phyloP scores from a whole-genome alignment of 257 asterid genomes.

The Dorcoceras hygrometricum region DNA sequence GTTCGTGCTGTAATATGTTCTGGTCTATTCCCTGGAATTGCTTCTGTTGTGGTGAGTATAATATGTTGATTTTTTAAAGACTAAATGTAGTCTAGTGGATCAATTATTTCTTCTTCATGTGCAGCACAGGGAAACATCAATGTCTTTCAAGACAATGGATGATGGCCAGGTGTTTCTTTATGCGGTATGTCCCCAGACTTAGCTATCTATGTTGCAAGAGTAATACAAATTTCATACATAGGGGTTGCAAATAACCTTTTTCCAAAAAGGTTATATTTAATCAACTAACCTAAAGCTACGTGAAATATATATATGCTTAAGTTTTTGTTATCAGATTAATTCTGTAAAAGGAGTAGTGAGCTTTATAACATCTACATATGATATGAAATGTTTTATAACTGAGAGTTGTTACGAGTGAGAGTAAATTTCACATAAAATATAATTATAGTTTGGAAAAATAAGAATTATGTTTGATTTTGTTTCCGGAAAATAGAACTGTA shows the following conservation, averaged over 20 bases:
- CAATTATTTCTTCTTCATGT: constrained; percentile 22
- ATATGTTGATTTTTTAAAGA: constrained; percentile 10
- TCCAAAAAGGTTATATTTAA: too few relatives aligned
- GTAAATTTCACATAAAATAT: too few relatives aligned
- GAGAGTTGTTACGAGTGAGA: too few relatives aligned
- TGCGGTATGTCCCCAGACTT: constrained; percentile 62
- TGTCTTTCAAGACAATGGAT: constrained; percentile 99
- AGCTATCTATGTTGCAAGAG: constrained; percentile 7
- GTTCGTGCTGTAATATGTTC: constrained; percentile 99
- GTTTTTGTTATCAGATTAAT: too few relatives aligned
- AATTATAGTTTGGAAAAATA: too few relatives aligned
- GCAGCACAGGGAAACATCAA: constrained; percentile 93
- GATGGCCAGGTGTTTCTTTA: constrained; percentile 93
- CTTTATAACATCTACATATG: too few relatives aligned
- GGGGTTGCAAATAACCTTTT: constrained; percentile 15
- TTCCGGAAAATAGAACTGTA: too few relatives aligned
- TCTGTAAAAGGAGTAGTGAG: too few relatives aligned
- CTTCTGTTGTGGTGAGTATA: constrained; percentile 84
- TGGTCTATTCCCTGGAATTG: constrained; percentile 92
- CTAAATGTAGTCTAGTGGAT: constrained; percentile 16
- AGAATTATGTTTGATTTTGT: too few relatives aligned
- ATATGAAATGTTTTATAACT: too few relatives aligned
- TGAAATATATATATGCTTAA: too few relatives aligned
- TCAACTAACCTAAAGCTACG: too few relatives aligned
- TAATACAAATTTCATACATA: constrained; percentile 16